Conservation (phyloP, 345 rosid genomes). For the Lepidium didymum region DNA sequence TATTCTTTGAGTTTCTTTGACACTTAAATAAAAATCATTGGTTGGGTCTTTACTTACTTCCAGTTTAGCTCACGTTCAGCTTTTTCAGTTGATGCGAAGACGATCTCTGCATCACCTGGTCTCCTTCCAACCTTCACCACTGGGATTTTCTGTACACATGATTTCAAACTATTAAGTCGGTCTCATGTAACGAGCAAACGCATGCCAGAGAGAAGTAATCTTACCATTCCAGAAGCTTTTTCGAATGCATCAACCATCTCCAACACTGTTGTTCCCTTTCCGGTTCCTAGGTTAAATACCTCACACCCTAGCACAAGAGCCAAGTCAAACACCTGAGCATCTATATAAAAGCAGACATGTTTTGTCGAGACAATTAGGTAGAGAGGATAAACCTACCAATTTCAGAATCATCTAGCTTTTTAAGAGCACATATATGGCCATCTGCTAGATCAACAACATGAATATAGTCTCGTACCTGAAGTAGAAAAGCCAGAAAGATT, state of each 20-base stretch:
- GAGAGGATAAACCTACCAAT: constrained; percentile 42
- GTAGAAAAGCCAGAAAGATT: background rate
- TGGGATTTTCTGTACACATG: constrained; percentile 60
- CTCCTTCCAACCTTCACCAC: constrained; percentile 64
- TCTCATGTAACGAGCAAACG: background rate
- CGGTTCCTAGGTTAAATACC: constrained; percentile 93
- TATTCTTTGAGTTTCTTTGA: background rate
- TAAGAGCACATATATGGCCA: constrained; percentile 86
- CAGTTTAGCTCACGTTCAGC: constrained; percentile 81
- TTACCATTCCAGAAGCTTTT: constrained; percentile 89
- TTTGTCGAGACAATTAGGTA: background rate
- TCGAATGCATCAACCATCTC: constrained; percentile 97
- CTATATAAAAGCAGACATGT: background rate
- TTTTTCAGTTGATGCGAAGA: constrained; percentile 82
- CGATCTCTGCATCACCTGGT: constrained; percentile 84
- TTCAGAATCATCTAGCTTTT: constrained; percentile 53
- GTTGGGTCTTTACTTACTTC: constrained; percentile 54
- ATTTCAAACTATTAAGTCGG: background rate
- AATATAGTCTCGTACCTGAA: constrained; percentile 93
- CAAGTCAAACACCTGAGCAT: background rate
- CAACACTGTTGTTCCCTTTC: constrained; percentile 92
- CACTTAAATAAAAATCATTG: background rate
- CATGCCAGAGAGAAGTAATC: background rate
- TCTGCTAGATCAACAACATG: constrained; percentile 92
- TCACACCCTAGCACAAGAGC: constrained; percentile 57